These are phyloP conservation scores for Crithidia mellificae DNA, from an alignment of 208 protist genomes.

Conservation along the genomic window DNA sequence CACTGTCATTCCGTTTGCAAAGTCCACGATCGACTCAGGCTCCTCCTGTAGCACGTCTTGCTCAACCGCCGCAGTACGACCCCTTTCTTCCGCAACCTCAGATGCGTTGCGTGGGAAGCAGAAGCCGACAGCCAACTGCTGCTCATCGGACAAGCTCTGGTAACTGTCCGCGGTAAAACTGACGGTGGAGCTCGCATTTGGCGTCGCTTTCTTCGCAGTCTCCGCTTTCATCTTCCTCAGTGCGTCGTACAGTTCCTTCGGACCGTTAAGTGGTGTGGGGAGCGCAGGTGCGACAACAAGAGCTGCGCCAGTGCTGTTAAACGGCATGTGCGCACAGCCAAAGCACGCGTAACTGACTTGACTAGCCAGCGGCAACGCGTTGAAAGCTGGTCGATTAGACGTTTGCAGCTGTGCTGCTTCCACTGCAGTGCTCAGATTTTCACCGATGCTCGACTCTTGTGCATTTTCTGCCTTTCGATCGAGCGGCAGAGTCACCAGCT, in stretches of 20 bases:
- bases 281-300: not conserved
- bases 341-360: constrained; percentile 56
- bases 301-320: not conserved
- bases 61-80: not conserved
- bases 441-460: not conserved
- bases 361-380: constrained; percentile 17
- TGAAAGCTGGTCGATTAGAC: constrained; percentile 19
- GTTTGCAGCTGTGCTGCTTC: not conserved
- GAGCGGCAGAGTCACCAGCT: constrained; percentile 6
- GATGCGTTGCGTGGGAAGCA: constrained; percentile 23
- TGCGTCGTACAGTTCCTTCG: constrained; percentile 4
- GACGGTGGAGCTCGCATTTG: no score
- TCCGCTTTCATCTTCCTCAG: not conserved
- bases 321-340: constrained; percentile 36
- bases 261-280: not conserved
- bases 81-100: constrained; percentile 17
- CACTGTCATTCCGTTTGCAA: no score
- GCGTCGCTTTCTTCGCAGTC: no score
- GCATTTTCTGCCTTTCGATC: not conserved
- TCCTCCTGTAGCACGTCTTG: no score
- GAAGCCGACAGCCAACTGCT: constrained; percentile 29
- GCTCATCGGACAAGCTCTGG: constrained; percentile 7
- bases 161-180: not conserved
- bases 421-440: no score
- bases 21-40: no score